Evolutionary conservation across 495 filamentous ascomycete species (phyloP).

Genomic region (Xylaria nigripes): DNA sequence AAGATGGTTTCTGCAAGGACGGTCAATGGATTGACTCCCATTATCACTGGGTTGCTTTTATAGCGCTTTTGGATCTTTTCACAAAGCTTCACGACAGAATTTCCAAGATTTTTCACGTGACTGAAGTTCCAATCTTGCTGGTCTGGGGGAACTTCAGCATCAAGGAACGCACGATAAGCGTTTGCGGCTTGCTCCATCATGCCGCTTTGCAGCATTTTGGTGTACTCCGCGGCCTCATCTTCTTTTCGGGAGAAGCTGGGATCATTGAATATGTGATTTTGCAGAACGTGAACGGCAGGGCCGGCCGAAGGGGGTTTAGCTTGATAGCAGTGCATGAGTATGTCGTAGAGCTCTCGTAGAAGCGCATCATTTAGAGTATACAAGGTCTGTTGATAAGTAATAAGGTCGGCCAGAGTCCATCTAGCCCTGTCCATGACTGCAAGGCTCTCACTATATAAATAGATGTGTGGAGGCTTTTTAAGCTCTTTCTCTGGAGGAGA

Average conservation of each 20-base stretch:
- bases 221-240: conserved; percentile 61
- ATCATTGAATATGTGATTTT: conserved; percentile 75
- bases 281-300: conserved; percentile 72
- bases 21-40: conserved; percentile 80
- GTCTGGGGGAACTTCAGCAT: conserved; percentile 63
- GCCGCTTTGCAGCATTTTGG: conserved; percentile 59
- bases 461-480: conserved; percentile 40
- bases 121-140: conserved; percentile 75
- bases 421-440: conserved; percentile 38
- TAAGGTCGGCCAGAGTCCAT: conserved; percentile 78
- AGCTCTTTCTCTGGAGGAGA: conserved; percentile 48
- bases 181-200: conserved; percentile 63
- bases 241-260: conserved; percentile 60
- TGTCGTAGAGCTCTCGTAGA: conserved; percentile 77
- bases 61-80: conserved; percentile 89
- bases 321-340: conserved; percentile 82
- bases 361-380: conserved; percentile 71
- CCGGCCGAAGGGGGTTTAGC: conserved; percentile 71
- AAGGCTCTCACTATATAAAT: conserved; percentile 33
- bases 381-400: conserved; percentile 65
- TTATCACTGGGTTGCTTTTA: conserved; percentile 74
- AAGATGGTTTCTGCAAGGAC: conserved; percentile 77
- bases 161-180: conserved; percentile 64
- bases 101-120: conserved; percentile 79
- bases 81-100: conserved; percentile 71